phyloP scores from a whole-genome alignment of 179 eudicot genomes.

The Pouteria campechiana region DNA sequence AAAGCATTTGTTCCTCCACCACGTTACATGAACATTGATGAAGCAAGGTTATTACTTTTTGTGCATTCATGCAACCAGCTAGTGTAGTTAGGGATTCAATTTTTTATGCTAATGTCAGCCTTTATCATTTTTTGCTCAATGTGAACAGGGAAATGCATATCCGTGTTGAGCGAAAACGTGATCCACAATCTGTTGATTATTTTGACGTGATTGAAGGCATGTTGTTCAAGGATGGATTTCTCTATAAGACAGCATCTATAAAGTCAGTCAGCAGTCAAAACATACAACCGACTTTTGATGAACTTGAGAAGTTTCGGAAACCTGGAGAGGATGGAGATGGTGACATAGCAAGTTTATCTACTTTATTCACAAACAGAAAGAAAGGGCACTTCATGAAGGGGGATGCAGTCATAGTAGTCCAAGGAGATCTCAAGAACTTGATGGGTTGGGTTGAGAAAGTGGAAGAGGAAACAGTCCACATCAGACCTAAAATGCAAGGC shows the following conservation, averaged over 20 bases:
- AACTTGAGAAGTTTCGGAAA: conserved; percentile 85
- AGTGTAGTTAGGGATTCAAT: neutral
- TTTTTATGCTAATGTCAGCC: conserved; percentile 2
- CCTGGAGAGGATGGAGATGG: conserved; percentile 80
- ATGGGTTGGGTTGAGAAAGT: conserved; percentile 97
- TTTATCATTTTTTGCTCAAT: neutral
- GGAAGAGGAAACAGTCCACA: conserved; percentile 88
- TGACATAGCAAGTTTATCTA: conserved; percentile 68
- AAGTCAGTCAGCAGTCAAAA: conserved; percentile 71
- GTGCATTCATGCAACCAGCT: neutral
- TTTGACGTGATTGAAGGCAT: conserved; percentile 69
- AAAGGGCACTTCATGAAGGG: conserved; percentile 99
- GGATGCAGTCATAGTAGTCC: conserved; percentile 76
- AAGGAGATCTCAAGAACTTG: conserved; percentile 90
- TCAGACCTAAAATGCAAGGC: conserved; percentile 67
- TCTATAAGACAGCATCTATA: conserved; percentile 72
- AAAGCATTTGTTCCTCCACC: conserved; percentile 87
- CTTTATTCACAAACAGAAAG: conserved; percentile 87
- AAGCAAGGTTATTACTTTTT: conserved; percentile 44
- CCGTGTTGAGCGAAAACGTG: conserved; percentile 85
- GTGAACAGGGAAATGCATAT: conserved; percentile 70
- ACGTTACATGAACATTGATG: conserved; percentile 85
- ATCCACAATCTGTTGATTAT: conserved; percentile 75
- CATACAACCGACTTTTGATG: conserved; percentile 93
- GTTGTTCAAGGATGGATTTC: conserved; percentile 95